phyloP scores from a whole-genome alignment of 176 grass and related monocot genomes.

The Carex cristatella region DNA sequence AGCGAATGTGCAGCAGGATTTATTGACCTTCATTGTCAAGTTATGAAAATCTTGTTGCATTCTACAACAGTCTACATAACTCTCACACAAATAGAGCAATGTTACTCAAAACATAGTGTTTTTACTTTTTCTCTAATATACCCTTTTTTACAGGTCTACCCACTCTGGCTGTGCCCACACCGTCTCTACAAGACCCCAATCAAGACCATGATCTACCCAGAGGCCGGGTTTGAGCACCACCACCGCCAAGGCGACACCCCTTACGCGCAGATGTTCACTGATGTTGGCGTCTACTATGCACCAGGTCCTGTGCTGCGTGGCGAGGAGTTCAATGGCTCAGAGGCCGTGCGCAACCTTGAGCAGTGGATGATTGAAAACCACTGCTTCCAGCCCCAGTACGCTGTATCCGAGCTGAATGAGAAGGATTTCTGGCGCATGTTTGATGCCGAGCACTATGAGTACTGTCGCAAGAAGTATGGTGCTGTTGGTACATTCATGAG shows the following conservation, averaged over 20 bases:
- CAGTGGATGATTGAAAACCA: slow-evolving; percentile 92
- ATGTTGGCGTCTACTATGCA: slow-evolving; percentile 73
- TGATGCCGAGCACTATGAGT: slow-evolving; percentile 81
- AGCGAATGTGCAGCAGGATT: neutral
- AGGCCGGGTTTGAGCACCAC: slow-evolving; percentile 79
- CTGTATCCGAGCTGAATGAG: slow-evolving; percentile 83
- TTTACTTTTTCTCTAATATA: neutral
- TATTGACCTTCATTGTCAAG: neutral
- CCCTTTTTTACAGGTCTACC: slow-evolving; percentile 53
- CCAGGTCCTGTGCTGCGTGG: slow-evolving; percentile 57
- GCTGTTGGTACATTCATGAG: slow-evolving; percentile 91
- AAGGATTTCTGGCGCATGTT: slow-evolving; percentile 99
- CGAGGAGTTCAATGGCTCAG: slow-evolving; percentile 58
- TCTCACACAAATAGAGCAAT: neutral
- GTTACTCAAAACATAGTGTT: neutral
- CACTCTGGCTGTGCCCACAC: slow-evolving; percentile 87
- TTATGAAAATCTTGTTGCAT: neutral
- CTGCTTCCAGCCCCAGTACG: slow-evolving; percentile 95
- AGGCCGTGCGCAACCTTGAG: slow-evolving; percentile 62
- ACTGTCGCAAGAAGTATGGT: slow-evolving; percentile 61
- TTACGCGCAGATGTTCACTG: slow-evolving; percentile 90
- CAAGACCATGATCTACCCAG: slow-evolving; percentile 86
- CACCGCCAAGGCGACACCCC: slow-evolving; percentile 83
- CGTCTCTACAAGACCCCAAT: slow-evolving; percentile 87
- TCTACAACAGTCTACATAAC: neutral